Base-by-base conservation (phyloP, 2,329 filamentous ascomycete genomes). In the Teratosphaeria destructans region DNA sequence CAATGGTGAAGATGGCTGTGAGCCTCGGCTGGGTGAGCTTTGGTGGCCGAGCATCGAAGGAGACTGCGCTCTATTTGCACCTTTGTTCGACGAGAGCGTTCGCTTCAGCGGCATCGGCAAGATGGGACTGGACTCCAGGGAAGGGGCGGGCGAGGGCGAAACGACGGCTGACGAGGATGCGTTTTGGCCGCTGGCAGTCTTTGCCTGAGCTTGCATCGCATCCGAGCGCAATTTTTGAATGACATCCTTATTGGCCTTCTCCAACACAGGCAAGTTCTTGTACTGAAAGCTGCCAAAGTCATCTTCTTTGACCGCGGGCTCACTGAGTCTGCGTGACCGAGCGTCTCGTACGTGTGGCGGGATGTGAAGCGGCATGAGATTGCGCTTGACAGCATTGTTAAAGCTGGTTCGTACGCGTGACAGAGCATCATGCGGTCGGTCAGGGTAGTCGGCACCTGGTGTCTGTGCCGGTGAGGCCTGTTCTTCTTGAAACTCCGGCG, bases 201-300 rank as follows among this genome's bases (percentile, higher is more conserved):
- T 83, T 62, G 80, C 79, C 66, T 85, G 83, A 39, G 81, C 80
- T 67, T 87, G 91, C 77, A 96, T 81, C 3, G 94, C 92, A 73
- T 97, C 92, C 26, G 92, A 90, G 11, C 92, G 86, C 60, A 99
- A 79, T 73, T 97, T 97, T 68, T 97, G 92, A 35, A 99, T 96
- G 34, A 97, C 91, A 68, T 99, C 94, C 72, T 99, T 99, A 75
- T 99, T 99, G 58, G 94, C 94, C 74, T 96, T 97, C 69, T 97
- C 94, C 19, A 99, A 80, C 23, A 97, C 93, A 0, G 93, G 92
- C 55, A 99, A 77, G 68, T 99, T 99, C 77, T 99, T 99, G 80
- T 96, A 99, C 47, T 90, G 85, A 74, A 99, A 99, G 63, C 85
- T 91, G 35, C 94, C 94, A 78, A 99, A 99, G 71, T 99, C 95